phyloP scores from a whole-genome alignment of 306 rosid genomes.

The Coriaria nepalensis region DNA sequence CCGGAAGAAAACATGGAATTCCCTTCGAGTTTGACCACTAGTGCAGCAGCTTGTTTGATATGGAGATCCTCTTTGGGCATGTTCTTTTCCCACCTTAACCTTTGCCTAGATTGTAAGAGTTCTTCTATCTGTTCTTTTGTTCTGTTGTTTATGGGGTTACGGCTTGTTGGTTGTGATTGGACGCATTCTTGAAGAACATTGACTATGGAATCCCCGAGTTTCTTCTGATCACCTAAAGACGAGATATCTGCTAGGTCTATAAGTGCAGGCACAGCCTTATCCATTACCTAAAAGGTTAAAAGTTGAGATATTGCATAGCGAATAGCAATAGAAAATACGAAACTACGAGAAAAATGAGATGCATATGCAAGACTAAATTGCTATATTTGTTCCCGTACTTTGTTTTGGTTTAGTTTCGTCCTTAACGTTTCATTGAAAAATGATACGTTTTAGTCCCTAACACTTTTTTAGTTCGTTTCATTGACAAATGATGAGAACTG shows the following conservation, averaged over 20 bases:
- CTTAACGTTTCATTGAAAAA: too few species aligned
- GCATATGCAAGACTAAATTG: too few species aligned
- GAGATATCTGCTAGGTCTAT: conserved; percentile 86
- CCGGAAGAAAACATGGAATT: conserved; percentile 92
- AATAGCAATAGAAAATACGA: too few species aligned
- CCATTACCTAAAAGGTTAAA: conserved; percentile 51
- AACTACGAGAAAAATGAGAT: too few species aligned
- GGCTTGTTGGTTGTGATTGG: conserved; percentile 66
- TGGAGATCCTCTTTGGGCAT: conserved; percentile 97
- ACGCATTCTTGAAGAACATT: conserved; percentile 80
- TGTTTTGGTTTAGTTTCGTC: too few species aligned
- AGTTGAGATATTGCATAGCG: too few species aligned
- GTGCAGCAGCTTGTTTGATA: conserved; percentile 95
- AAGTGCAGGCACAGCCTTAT: conserved; percentile 84
- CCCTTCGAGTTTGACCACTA: conserved; percentile 97
- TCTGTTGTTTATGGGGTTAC: conserved; percentile 38
- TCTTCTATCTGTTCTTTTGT: conserved; percentile 84
- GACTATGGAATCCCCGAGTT: conserved; percentile 77
- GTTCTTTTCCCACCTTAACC: conserved; percentile 84
- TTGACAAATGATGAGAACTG: too few species aligned
- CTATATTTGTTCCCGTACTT: too few species aligned
- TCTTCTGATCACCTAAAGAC: conserved; percentile 79
- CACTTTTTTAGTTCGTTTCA: too few species aligned
- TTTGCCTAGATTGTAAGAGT: conserved; percentile 56
- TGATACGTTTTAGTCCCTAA: too few species aligned